A percentile compares a stretch with the other conserved stretches of the same genome.
phyloP scores from a whole-genome alignment of 2,329 filamentous ascomycete genomes.

The Ilyonectria sp. region DNA sequence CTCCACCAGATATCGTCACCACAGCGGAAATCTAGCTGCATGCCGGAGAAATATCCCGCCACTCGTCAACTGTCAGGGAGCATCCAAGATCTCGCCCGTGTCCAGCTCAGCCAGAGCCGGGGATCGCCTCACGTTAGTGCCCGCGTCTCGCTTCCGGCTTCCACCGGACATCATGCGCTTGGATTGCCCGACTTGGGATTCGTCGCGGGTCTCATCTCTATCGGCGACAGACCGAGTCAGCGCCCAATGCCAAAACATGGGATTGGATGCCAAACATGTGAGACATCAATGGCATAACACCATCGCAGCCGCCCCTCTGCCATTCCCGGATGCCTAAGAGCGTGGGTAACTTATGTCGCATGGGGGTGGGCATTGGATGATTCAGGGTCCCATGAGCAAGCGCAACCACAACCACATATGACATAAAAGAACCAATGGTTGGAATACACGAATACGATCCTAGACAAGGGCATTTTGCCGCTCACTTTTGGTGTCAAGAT shows the following conservation, averaged over 20 bases:
- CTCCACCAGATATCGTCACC: neutral
- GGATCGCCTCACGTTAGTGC: conserved; percentile 37
- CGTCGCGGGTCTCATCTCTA: conserved; percentile 4
- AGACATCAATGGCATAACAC: conserved; percentile 8
- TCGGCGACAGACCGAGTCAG: conserved; percentile 10
- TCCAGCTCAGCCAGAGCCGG: conserved; percentile 24
- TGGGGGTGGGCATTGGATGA: neutral
- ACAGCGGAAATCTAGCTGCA: neutral
- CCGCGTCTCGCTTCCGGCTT: conserved; percentile 26
- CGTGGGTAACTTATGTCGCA: neutral
- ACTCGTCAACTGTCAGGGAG: conserved; percentile 3
- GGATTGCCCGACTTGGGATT: conserved; percentile 30
- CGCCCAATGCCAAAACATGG: conserved; percentile 1
- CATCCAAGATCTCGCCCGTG: conserved; percentile 20
- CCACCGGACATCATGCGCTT: conserved; percentile 27
- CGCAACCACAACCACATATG: neutral
- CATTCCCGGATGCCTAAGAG: neutral
- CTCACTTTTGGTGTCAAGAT: conserved; percentile 3
- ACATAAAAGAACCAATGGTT: conserved; percentile 5
- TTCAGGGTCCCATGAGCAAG: conserved; percentile 9
- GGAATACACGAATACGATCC: neutral
- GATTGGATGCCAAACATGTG: conserved; percentile 10
- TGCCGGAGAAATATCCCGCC: conserved; percentile 18
- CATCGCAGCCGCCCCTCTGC: neutral
- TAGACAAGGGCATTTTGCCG: neutral